Evolutionary conservation across 768 basidiomycete genomes (phyloP).

Genomic region (Pholiota molesta): DNA sequence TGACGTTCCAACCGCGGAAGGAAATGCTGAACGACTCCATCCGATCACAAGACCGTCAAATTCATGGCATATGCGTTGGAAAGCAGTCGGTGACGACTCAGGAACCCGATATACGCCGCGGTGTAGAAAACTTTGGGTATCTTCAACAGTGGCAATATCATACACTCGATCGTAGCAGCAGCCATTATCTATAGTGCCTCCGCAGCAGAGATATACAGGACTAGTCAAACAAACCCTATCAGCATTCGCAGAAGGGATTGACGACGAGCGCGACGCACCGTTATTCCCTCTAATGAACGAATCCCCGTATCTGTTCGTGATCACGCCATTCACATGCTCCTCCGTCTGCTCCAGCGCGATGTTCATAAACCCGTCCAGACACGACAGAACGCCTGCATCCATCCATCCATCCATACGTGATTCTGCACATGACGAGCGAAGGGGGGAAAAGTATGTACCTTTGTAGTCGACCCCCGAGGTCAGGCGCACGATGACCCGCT

Average conservation of each 20-base stretch:
- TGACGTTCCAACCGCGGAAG: too few relatives aligned
- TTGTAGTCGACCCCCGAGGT: constrained; percentile 93
- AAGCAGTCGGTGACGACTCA: too few relatives aligned
- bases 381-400: constrained; percentile 82
- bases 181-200: constrained; percentile 47
- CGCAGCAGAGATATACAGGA: constrained; percentile 79
- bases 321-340: constrained; percentile 87
- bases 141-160: too few relatives aligned
- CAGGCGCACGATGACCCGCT: constrained; percentile 88
- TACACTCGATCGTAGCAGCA: background rate
- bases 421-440: background rate
- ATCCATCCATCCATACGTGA: background rate
- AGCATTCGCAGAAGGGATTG: background rate
- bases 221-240: constrained; percentile 35
- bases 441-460: constrained; percentile 57
- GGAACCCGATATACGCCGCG: too few relatives aligned
- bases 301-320: constrained; percentile 92
- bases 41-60: too few relatives aligned
- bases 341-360: constrained; percentile 97
- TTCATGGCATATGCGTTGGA: too few relatives aligned
- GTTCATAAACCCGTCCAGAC: constrained; percentile 99
- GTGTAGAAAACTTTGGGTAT: too few relatives aligned
- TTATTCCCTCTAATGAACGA: constrained; percentile 96
- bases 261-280: constrained; percentile 45
- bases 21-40: too few relatives aligned